Evolutionary conservation across 2,329 filamentous ascomycete species (phyloP).

Genomic region (Blastomyces parvus): DNA sequence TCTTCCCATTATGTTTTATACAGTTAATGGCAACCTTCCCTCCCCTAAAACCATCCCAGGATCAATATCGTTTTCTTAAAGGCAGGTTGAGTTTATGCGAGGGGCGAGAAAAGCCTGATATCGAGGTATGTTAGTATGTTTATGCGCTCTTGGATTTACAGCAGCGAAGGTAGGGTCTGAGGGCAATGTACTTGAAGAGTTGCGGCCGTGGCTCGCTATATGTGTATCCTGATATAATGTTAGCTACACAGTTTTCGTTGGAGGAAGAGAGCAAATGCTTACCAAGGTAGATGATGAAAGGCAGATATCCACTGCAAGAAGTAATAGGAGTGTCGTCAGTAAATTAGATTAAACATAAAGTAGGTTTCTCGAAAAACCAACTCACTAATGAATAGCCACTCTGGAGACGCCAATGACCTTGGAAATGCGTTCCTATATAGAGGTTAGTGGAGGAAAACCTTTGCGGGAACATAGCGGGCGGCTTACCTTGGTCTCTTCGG

Average conservation of each 20-base stretch:
- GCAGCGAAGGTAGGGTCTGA: conserved; percentile 13
- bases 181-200: conserved; percentile 55
- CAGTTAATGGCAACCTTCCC: not conserved
- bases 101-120: conserved; percentile 34
- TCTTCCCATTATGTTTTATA: not conserved
- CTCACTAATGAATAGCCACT: conserved; percentile 92
- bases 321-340: conserved; percentile 15
- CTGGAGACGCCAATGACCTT: conserved; percentile 92
- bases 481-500: conserved; percentile 89
- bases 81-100: conserved; percentile 27
- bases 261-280: conserved; percentile 25
- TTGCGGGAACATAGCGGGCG: conserved; percentile 8
- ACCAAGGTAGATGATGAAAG: conserved; percentile 95
- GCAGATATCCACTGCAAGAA: conserved; percentile 71
- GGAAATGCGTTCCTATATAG: conserved; percentile 82
- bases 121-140: not conserved
- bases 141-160: not conserved
- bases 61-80: not conserved
- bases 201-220: conserved; percentile 85
- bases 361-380: conserved; percentile 11
- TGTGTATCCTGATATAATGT: conserved; percentile 61
- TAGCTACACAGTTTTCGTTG: conserved; percentile 9
- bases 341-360: conserved; percentile 27
- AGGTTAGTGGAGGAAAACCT: not conserved
- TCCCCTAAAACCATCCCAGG: not conserved